Evolutionary conservation across 495 filamentous ascomycete species (phyloP), one percentile per base, ranked within the genome.

Genomic region (Daldinia vernicosa): DNA sequence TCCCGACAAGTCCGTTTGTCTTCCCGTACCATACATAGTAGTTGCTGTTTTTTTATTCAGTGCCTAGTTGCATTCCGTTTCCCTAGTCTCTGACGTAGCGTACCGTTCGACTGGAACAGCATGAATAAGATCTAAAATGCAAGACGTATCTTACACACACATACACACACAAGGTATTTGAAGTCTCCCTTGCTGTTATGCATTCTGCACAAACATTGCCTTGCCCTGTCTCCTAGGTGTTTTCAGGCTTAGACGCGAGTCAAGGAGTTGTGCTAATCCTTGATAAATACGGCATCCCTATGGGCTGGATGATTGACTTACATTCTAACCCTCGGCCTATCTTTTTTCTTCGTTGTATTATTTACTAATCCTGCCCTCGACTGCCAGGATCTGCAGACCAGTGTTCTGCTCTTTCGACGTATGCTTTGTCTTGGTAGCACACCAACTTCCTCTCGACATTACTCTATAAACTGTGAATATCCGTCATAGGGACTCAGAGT

Each of bases 121-220:
- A 69, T 74, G 61, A 61, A 66, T n/a, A 58, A 74, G 58, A 56
- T 39, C 66, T 35, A 47, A 47, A 47, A 67, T 70, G 62, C 71
- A 66, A 70, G 67, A 75, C 70, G 60, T 59, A 72, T 75, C 67
- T 73, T 9, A 33, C 32, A 11, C 69, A 71, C 64, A 69, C 32
- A 33, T 9, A 11, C 69, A 71, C 64, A 69, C 62, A 70, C 3
- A 66, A 60, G 61, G 60, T 75, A 74, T 70, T 68, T 74, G 70
- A 65, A 66, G 57, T 70, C 75, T 68, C 75, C 74, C 74, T 74
- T 74, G 62, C 70, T 74, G 66, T 74, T 72, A 69, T 77, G 75
- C 60, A 76, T 71, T 68, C 67, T 75, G 67, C 69, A 74, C 64
- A 77, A 74, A 59, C 68, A 66, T 63, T 72, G 43, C 56, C 24